Evolutionary conservation across 371 early-diverging fungal species (phyloP).

Genomic region (Syncephalis plumigaleata): DNA sequence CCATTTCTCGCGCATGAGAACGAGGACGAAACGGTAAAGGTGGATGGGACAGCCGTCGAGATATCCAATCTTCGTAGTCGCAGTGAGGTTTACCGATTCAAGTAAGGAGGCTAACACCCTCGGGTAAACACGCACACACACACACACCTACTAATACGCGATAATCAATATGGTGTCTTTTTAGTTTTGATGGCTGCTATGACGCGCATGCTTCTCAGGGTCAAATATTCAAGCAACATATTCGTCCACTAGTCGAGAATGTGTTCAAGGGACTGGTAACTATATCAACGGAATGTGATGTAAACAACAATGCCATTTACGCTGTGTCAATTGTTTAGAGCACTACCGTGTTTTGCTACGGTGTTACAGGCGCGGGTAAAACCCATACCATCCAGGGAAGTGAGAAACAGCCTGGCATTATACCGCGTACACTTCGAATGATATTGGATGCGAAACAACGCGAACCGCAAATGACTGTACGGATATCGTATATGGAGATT

Average conservation of each 20-base stretch:
- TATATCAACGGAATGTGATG: too few species aligned
- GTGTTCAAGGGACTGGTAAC: constrained; percentile 26
- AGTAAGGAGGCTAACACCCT: too few species aligned
- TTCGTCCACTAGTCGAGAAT: constrained; percentile 25
- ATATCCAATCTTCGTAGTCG: constrained; percentile 19
- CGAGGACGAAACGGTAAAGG: constrained; percentile 17
- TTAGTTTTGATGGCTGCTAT: constrained; percentile 29
- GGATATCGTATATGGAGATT: constrained; percentile 40
- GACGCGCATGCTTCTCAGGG: constrained; percentile 17
- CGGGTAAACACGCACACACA: too few species aligned
- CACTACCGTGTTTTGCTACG: constrained; percentile 52
- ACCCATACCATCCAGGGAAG: constrained; percentile 48
- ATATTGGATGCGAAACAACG: constrained; percentile 10
- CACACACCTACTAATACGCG: not conserved
- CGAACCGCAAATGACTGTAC: constrained; percentile 8
- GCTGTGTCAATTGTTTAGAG: constrained; percentile 8
- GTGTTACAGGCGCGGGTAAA: constrained; percentile 47
- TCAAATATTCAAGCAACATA: constrained; percentile 24
- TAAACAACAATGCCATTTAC: not conserved
- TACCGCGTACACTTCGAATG: constrained; percentile 23
- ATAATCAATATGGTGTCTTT: not conserved
- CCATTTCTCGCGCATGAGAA: constrained; percentile 23
- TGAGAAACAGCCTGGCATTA: constrained; percentile 27
- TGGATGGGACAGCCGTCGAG: constrained; percentile 12
- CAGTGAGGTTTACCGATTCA: constrained; percentile 14